Conservation (phyloP, 1,139 yeast genomes). For the Chernovozyma sophiae-reginae region DNA sequence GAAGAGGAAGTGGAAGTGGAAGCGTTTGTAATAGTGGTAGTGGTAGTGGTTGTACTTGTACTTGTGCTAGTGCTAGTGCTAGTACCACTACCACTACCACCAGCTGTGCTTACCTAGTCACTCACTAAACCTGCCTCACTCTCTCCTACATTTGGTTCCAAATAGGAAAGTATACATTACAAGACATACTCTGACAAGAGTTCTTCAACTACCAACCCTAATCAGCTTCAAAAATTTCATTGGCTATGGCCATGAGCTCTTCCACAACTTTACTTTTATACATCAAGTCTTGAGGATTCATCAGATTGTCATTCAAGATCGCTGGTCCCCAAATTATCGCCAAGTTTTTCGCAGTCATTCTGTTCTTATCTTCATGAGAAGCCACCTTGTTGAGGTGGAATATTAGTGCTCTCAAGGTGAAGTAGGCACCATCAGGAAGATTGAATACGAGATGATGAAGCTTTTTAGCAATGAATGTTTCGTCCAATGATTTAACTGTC, state of each 20-base stretch:
- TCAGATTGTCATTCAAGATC: slow-evolving; percentile 59
- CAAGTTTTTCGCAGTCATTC: slow-evolving; percentile 77
- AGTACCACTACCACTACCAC: too few relatives aligned
- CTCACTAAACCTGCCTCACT: too few relatives aligned
- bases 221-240: slow-evolving; percentile 77
- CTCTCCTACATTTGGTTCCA: too few relatives aligned
- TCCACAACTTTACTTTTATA: slow-evolving; percentile 80
- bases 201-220: too few relatives aligned
- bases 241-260: slow-evolving; percentile 78
- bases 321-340: slow-evolving; percentile 96
- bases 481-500: slow-evolving; percentile 60
- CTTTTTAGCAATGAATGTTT: slow-evolving; percentile 59
- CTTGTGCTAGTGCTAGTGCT: too few relatives aligned
- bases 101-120: too few relatives aligned
- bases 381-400: slow-evolving; percentile 82
- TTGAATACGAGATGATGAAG: slow-evolving; percentile 85
- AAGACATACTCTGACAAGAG: too few relatives aligned
- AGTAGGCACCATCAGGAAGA: slow-evolving; percentile 91
- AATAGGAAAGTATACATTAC: too few relatives aligned
- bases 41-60: too few relatives aligned
- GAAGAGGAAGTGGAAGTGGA: too few relatives aligned
- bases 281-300: slow-evolving; percentile 73
- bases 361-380: slow-evolving; percentile 55
- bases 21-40: too few relatives aligned
- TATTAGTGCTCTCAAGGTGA: slow-evolving; percentile 77